A percentile compares a stretch with the other conserved stretches of the same genome.
phyloP scores from a whole-genome alignment of 768 basidiomycete genomes.

The Suillus lakei region DNA sequence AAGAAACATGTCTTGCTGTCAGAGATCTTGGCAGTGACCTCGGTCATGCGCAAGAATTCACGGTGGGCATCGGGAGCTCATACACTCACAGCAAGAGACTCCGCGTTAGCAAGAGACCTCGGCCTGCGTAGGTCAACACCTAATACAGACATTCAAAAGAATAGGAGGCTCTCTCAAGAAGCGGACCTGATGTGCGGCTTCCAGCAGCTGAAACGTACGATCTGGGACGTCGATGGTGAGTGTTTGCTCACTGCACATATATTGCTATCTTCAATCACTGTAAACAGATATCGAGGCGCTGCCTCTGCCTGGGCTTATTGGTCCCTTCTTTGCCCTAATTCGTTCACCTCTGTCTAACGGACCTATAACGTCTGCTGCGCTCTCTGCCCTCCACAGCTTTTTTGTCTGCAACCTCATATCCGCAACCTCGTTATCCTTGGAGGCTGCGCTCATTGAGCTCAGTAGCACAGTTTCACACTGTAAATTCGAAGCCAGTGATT shows the following conservation, averaged over 20 bases:
- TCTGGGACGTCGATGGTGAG: constrained; percentile 73
- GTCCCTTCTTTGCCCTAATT: constrained; percentile 92
- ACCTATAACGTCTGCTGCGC: constrained; percentile 94
- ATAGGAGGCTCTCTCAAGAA: constrained; percentile 65
- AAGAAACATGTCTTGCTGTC: constrained; percentile 82
- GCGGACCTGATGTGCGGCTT: constrained; percentile 91
- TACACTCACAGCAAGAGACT: constrained; percentile 63
- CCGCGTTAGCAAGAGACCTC: constrained; percentile 72
- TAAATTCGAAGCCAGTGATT: constrained; percentile 97
- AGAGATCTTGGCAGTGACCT: constrained; percentile 91
- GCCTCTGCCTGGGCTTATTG: constrained; percentile 67
- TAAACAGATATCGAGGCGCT: constrained; percentile 60
- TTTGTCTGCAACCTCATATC: constrained; percentile 79
- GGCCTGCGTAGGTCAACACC: constrained; percentile 70
- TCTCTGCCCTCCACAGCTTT: constrained; percentile 87
- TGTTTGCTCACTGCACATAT: constrained; percentile 13
- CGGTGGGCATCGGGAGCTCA: constrained; percentile 86
- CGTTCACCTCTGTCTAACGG: constrained; percentile 95
- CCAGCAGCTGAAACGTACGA: constrained; percentile 76
- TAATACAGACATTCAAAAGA: constrained; percentile 44
- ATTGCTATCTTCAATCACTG: neutral
- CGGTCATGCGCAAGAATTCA: constrained; percentile 96
- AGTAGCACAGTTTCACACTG: constrained; percentile 93
- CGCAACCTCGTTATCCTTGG: constrained; percentile 56
- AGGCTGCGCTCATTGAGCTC: constrained; percentile 75